Base-by-base conservation (phyloP, 371 early-diverging fungal genomes). In the Apophysomyces variabilis region DNA sequence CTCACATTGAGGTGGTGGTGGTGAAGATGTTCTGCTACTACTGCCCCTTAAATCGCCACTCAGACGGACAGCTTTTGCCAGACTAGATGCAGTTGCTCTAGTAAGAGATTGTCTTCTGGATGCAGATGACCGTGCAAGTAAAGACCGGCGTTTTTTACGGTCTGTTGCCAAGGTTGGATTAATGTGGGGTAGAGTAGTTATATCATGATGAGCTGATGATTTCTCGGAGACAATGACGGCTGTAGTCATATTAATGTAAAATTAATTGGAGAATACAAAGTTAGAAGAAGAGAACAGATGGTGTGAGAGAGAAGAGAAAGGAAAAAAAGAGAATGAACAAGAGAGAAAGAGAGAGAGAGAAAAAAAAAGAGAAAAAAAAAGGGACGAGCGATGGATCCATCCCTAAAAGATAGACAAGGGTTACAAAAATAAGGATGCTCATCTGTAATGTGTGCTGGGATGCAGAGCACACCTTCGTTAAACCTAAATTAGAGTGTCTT, bases 401-500 rank as follows among this genome's bases (percentile, higher is more conserved):
- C 54, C 54, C 54, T 50, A 50, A 50, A 50, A 50, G 54, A 50
- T 50, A 50, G 54, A 50, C 54, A 50, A 50, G 54, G 54, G 54
- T 50, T 50, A 50, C 7, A 26, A 50, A 21, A 21, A 50, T 50
- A 50, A 50, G 47, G 47, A 47, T 47, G 18, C 21, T 8, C 54
- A 8, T 50, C 54, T 50, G 54, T 21, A 50, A 50, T 50, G 54
- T 50, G 54, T 21, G 54, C 54, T 50, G 54, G 54, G 54, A 50
- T 50, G 54, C 54, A 50, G 54, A 26, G 21, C 54, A 50, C 21
- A 50, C 16, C 54, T 50, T 50, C 21, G 54, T 50, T 26, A 50
- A 50, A 18, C 54, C 54, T 21, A 50, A 50, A 50, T 50, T 18
- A 21, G 54, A 9, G 21, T 41, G 11, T 41, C 41, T 8, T 41